Evolutionary conservation across 208 protist species (phyloP), one percentile per base, ranked within the genome.

Genomic region (Wallacemonas collosoma): DNA sequence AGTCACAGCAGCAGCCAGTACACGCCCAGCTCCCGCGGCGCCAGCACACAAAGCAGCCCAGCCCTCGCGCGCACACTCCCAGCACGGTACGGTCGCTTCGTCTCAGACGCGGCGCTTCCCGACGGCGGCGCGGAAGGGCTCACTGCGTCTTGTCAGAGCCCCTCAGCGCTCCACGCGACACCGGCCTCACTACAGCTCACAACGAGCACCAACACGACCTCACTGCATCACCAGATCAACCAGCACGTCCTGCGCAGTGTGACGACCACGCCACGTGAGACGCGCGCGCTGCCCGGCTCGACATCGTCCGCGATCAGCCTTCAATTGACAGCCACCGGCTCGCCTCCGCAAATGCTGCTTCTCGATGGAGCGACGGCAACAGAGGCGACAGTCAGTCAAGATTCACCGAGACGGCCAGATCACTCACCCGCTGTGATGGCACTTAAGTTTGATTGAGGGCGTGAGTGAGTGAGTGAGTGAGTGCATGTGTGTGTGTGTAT

Each of bases 401-500:
- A 53, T 53, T 15, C 15, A 15, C 48, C 9, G 48, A 53, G 14
- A 36, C 53, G 53, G 6, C 9, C n/a, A 58, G 0, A 36, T n/a
- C 6, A 15, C 14, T 68, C 17, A 17, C 38, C 15, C 15, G 48
- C 35, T 41, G 43, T 2, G 39, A 43, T 36, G 47, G 43, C 8
- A 7, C 35, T 26, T 54, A 14, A 56, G 63, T 48, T 26, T 9
- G 15, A 51, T 43, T 57, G 11, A 55, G 53, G 48, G 48, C 48
- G 48, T n/a, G 48, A 53, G 15, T n/a, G 48, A 53, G 48, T n/a
- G 48, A 53, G 48, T 0, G 48, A 41, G 41, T 54, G 41, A 41
- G 36, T 68, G 44, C 35, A 47, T 71, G 66, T 71, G 66, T 71
- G 66, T 60, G 66, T 71, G 66, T 71, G 66, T 71, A 38, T 71